phyloP scores from a whole-genome alignment of 352 stramenopile species.

The Phytophthora pini region DNA sequence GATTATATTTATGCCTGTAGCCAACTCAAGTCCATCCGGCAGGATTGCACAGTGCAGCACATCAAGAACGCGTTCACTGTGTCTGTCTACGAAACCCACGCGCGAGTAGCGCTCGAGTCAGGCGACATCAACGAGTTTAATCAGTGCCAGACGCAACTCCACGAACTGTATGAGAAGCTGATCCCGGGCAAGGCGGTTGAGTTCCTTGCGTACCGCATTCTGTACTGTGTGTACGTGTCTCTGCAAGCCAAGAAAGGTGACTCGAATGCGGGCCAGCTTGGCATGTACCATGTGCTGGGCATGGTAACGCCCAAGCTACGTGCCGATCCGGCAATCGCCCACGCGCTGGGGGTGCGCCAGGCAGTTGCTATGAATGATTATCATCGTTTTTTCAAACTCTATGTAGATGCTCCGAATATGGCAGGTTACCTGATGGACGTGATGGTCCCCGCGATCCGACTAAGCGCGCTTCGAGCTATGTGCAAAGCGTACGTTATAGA shows the following conservation, averaged over 20 bases:
- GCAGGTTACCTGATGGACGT: slow-evolving; percentile 91
- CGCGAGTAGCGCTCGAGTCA: slow-evolving; percentile 95
- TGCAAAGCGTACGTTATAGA: slow-evolving; percentile 85
- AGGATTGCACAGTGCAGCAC: slow-evolving; percentile 98
- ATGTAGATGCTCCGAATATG: slow-evolving; percentile 89
- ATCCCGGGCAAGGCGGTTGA: slow-evolving; percentile 80
- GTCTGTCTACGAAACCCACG: slow-evolving; percentile 97
- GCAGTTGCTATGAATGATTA: slow-evolving; percentile 89
- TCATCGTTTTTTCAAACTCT: slow-evolving; percentile 90
- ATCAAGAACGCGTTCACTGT: slow-evolving; percentile 98
- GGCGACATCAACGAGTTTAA: slow-evolving; percentile 98
- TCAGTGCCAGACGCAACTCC: slow-evolving; percentile 91
- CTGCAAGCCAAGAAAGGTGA: slow-evolving; percentile 89
- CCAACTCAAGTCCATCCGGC: slow-evolving; percentile 99
- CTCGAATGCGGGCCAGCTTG: slow-evolving; percentile 84
- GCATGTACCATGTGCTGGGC: slow-evolving; percentile 84
- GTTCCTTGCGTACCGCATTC: slow-evolving; percentile 89
- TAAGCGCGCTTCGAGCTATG: slow-evolving; percentile 83
- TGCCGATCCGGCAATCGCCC: slow-evolving; percentile 57
- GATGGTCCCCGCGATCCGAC: slow-evolving; percentile 83
- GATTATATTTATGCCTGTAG: slow-evolving; percentile 97
- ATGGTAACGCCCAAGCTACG: slow-evolving; percentile 62
- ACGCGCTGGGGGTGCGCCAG: slow-evolving; percentile 82
- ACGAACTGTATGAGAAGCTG: slow-evolving; percentile 87
- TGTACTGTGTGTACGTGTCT: slow-evolving; percentile 92